Evolutionary conservation across 208 protist species (phyloP).

Genomic region (Crithidia fasciculata): DNA sequence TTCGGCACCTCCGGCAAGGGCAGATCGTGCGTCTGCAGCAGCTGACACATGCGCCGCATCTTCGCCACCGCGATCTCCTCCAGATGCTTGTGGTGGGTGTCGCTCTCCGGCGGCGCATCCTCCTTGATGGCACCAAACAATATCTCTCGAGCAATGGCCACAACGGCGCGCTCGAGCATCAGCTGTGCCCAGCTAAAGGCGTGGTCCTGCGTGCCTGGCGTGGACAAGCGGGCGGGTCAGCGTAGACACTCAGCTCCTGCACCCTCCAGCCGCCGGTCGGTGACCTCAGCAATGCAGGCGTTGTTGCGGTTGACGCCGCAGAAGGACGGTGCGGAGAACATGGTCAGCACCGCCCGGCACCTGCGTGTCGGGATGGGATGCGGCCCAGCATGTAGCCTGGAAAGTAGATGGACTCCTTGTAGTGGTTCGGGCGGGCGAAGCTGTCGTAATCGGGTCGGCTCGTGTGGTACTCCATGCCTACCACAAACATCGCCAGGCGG

Average conservation of each 20-base stretch:
- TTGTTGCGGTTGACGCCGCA: constrained; percentile 85
- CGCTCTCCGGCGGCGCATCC: constrained; percentile 22
- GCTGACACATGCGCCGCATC: constrained; percentile 74
- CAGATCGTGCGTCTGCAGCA: constrained; percentile 58
- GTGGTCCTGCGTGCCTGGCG: constrained; percentile 70
- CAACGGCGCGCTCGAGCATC: constrained; percentile 63
- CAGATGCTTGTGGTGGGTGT: constrained; percentile 32
- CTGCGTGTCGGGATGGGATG: constrained; percentile 59
- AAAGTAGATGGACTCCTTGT: constrained; percentile 83
- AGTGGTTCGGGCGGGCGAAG: constrained; percentile 71
- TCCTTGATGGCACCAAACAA: constrained; percentile 49
- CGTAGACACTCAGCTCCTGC: constrained; percentile 59
- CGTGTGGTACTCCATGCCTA: constrained; percentile 85
- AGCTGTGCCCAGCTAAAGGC: constrained; percentile 77
- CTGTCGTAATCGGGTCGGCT: constrained; percentile 72
- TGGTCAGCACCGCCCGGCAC: constrained; percentile 62
- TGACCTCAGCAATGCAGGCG: constrained; percentile 58
- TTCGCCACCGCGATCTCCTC: constrained; percentile 44
- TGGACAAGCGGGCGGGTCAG: constrained; percentile 57
- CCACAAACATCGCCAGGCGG: constrained; percentile 58
- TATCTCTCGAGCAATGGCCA: constrained; percentile 53
- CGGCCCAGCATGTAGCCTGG: constrained; percentile 74
- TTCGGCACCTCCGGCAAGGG: constrained; percentile 57
- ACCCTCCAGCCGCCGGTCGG: constrained; percentile 45
- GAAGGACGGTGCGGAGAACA: constrained; percentile 84